Conservation (phyloP, 2,329 filamentous ascomycete species). For the Diaporthe sp. region DNA sequence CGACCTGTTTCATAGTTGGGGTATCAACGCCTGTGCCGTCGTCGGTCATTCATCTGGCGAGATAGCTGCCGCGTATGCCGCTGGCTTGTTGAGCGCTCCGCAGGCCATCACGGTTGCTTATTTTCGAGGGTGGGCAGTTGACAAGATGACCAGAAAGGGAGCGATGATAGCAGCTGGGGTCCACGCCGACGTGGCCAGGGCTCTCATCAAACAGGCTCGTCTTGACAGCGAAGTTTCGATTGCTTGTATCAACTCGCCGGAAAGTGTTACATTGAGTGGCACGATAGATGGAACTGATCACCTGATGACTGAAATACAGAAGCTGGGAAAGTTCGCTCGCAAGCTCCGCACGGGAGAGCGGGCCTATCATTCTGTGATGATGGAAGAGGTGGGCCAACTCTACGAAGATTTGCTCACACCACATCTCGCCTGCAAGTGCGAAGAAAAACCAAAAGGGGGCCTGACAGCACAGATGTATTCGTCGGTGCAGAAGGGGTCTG, state of each 20-base stretch:
- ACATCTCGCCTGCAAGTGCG: too few species aligned
- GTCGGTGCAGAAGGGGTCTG: too few species aligned
- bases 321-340: neutral
- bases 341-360: neutral
- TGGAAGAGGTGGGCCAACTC: too few species aligned
- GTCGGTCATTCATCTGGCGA: conserved; percentile 50
- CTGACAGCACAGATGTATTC: neutral
- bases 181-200: too few species aligned
- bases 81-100: conserved; percentile 21
- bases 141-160: too few species aligned
- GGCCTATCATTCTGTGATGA: neutral
- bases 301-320: neutral
- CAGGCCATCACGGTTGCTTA: neutral
- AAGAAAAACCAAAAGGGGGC: too few species aligned
- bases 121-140: neutral
- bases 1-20: conserved; percentile 41
- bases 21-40: conserved; percentile 38
- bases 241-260: neutral
- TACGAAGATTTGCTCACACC: too few species aligned
- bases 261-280: neutral
- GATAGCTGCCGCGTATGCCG: conserved; percentile 45
- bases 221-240: neutral
- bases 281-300: accelerated
- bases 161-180: too few species aligned
- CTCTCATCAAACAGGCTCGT: too few species aligned